These are phyloP conservation scores for Aleurites moluccanus DNA, from an alignment of 441 rosid species.

Conservation along the genomic window DNA sequence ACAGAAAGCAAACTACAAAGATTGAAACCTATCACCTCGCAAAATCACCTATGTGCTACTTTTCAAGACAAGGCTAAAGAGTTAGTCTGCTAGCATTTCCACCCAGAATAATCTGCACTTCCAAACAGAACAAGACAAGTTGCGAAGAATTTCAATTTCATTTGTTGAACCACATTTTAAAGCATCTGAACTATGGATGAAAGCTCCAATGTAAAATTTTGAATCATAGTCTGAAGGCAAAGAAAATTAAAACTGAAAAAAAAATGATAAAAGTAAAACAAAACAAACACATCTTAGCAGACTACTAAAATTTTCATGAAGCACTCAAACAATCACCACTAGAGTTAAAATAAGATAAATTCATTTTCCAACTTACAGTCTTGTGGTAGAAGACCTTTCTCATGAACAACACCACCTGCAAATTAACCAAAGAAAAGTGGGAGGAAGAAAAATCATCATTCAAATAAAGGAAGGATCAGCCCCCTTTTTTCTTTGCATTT, in stretches of 20 bases:
- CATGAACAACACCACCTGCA: slow-evolving; percentile 90
- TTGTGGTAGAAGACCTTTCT: slow-evolving; percentile 89
- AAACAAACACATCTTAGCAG: not conserved
- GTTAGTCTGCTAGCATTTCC: not conserved
- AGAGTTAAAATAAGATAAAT: not conserved
- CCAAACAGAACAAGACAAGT: slow-evolving; percentile 3
- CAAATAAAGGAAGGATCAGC: not conserved
- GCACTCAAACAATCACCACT: not conserved
- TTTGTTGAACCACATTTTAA: not conserved
- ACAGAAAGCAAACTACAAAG: not conserved
- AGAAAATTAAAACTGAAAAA: not conserved
- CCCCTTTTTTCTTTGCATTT: not conserved
- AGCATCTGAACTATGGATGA: not conserved
- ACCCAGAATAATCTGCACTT: not conserved
- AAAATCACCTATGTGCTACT: not conserved
- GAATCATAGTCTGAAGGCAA: not conserved
- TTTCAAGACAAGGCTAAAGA: not conserved
- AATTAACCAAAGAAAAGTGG: slow-evolving; percentile 11
- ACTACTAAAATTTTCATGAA: not conserved
- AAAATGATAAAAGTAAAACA: not conserved
- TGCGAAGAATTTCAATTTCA: not conserved
- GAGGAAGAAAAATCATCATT: not conserved
- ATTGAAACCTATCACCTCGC: not conserved
- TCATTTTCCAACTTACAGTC: slow-evolving; percentile 52
- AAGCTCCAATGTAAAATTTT: not conserved